phyloP scores from a whole-genome alignment of 768 basidiomycete species.

The Russula emetica region DNA sequence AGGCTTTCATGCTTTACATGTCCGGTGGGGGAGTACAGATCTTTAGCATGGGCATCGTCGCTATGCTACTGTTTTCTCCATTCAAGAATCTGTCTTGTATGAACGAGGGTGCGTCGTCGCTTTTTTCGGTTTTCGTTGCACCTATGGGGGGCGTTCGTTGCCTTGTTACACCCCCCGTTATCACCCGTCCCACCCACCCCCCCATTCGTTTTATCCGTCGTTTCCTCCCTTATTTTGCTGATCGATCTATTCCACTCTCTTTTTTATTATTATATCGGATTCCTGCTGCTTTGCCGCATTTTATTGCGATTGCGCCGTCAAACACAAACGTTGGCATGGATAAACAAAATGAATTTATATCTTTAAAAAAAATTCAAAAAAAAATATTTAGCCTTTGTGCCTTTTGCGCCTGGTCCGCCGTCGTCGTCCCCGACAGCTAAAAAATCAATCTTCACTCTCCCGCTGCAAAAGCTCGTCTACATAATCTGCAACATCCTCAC shows the following conservation, averaged over 20 bases:
- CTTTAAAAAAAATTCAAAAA: too few species aligned
- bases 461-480: constrained; percentile 67
- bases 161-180: too few species aligned
- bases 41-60: constrained; percentile 94
- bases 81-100: constrained; percentile 80
- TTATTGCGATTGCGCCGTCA: too few species aligned
- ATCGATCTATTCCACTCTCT: too few species aligned
- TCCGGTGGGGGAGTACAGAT: constrained; percentile 94
- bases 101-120: constrained; percentile 57
- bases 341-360: too few species aligned
- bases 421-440: constrained; percentile 43
- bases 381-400: constrained; percentile 55
- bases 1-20: constrained; percentile 98
- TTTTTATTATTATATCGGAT: too few species aligned
- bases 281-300: too few species aligned
- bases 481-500: constrained; percentile 72
- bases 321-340: too few species aligned
- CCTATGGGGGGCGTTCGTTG: too few species aligned
- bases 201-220: too few species aligned
- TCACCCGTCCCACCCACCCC: too few species aligned
- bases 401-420: constrained; percentile 57
- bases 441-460: constrained; percentile 47
- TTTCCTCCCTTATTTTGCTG: too few species aligned
- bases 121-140: background rate
- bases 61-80: constrained; percentile 84